Evolutionary conservation across 2,329 filamentous ascomycete species (phyloP).

Genomic region (Stagonosporopsis chrysanthemi): DNA sequence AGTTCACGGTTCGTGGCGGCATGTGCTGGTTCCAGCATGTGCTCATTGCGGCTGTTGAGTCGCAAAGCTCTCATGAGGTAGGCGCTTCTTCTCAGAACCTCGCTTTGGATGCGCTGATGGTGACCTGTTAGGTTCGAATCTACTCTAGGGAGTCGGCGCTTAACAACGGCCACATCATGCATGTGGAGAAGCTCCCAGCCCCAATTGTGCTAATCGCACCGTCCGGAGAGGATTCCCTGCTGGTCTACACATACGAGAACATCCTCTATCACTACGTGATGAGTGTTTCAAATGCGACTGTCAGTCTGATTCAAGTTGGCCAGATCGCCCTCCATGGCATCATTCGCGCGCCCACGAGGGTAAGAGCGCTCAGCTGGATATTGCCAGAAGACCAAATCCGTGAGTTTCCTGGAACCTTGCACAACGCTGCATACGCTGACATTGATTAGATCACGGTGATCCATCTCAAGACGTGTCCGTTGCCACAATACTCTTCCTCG

Average conservation of each 20-base stretch:
- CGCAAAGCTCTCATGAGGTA: slow-evolving; percentile 78
- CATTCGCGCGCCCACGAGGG: slow-evolving; percentile 88
- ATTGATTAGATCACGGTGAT: slow-evolving; percentile 73
- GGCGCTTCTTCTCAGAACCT: slow-evolving; percentile 4
- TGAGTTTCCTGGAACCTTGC: slow-evolving; percentile 46
- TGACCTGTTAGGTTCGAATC: slow-evolving; percentile 69
- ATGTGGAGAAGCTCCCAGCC: slow-evolving; percentile 78
- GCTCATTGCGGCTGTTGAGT: slow-evolving; percentile 90
- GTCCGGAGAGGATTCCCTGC: slow-evolving; percentile 89
- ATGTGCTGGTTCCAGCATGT: slow-evolving; percentile 99
- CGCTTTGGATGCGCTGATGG: slow-evolving; percentile 10
- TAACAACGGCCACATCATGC: slow-evolving; percentile 74
- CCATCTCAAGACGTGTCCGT: slow-evolving; percentile 94
- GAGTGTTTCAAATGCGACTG: slow-evolving; percentile 70
- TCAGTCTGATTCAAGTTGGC: slow-evolving; percentile 89
- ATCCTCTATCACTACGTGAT: slow-evolving; percentile 95
- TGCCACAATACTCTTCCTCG: slow-evolving; percentile 93
- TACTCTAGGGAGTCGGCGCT: slow-evolving; percentile 87
- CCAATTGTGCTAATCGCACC: slow-evolving; percentile 90
- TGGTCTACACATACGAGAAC: slow-evolving; percentile 98
- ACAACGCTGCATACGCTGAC: slow-evolving; percentile 27
- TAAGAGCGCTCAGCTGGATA: slow-evolving; percentile 94
- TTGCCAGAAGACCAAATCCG: slow-evolving; percentile 87
- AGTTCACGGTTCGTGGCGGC: slow-evolving; percentile 89
- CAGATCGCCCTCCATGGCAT: slow-evolving; percentile 98